Conservation (phyloP, 768 basidiomycete species). For the Neoboletus brunneissimus region DNA sequence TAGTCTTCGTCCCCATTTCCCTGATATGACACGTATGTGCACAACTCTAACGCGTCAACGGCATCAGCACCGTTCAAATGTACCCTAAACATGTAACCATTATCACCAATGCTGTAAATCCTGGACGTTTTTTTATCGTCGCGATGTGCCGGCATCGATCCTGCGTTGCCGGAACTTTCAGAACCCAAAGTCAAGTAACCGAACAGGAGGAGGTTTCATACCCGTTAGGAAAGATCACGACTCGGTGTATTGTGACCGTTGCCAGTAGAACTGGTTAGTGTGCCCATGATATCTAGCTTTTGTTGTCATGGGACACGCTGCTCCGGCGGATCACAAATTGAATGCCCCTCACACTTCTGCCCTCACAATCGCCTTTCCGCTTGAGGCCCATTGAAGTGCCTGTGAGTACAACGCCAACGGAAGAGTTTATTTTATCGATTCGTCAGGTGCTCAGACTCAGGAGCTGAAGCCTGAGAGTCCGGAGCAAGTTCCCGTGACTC, state of each 20-base stretch:
- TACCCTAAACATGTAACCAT: not conserved
- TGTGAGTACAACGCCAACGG: not conserved
- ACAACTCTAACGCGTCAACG: not conserved
- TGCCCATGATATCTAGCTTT: not conserved
- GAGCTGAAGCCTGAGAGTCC: not conserved
- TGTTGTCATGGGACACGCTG: not conserved
- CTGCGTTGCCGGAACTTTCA: not conserved
- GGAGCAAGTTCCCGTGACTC: not conserved
- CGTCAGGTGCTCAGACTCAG: not conserved
- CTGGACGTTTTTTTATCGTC: no score
- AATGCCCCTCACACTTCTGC: not conserved
- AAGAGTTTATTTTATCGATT: not conserved
- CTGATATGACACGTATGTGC: not conserved
- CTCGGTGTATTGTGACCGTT: not conserved
- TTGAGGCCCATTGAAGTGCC: not conserved
- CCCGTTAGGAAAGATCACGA: not conserved
- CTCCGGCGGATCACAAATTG: not conserved
- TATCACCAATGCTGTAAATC: not conserved
- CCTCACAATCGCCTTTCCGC: not conserved
- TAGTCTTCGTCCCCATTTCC: not conserved
- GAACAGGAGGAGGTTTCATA: not conserved
- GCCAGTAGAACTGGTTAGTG: not conserved
- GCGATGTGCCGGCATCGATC: no score
- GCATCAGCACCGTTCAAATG: not conserved
- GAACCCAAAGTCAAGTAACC: not conserved